A percentile compares a stretch with the other conserved stretches of the same genome.
phyloP scores from a whole-genome alignment of 164 flowering plant genomes.

The Cinnamomum micranthum region DNA sequence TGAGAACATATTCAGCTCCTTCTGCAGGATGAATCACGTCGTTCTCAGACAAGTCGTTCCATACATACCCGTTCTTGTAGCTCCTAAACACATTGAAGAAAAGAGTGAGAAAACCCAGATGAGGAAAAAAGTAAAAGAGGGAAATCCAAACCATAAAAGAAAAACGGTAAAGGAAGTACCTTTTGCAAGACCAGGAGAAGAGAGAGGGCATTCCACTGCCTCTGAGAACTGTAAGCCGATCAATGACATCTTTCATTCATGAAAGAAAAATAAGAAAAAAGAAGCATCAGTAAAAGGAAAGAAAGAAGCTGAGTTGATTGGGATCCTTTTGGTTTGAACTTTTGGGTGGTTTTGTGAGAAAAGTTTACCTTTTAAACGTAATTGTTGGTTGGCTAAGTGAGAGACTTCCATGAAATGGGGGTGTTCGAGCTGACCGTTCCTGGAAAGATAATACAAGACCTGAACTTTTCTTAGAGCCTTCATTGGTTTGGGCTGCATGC shows the following conservation, averaged over 20 bases:
- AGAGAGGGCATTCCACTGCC: slow-evolving; percentile 84
- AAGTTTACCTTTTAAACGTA: slow-evolving; percentile 20
- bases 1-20: slow-evolving; percentile 80
- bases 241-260: slow-evolving; percentile 50
- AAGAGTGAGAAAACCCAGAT: background rate
- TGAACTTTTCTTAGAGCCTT: slow-evolving; percentile 37
- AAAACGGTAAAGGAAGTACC: slow-evolving; percentile 27
- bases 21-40: slow-evolving; percentile 57
- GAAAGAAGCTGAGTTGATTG: background rate
- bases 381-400: slow-evolving; percentile 19
- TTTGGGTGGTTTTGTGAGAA: background rate
- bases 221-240: slow-evolving; percentile 59
- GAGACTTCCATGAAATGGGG: slow-evolving; percentile 75
- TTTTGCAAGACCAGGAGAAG: slow-evolving; percentile 95
- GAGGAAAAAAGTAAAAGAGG: background rate
- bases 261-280: background rate
- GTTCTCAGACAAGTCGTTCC: slow-evolving; percentile 76
- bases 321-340: background rate
- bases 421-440: slow-evolving; percentile 69
- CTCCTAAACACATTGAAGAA: slow-evolving; percentile 41
- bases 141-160: background rate
- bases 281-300: background rate
- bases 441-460: slow-evolving; percentile 51
- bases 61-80: slow-evolving; percentile 91
- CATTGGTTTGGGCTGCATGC: slow-evolving; percentile 14